Conservation (phyloP, 148 eudicot genomes). For the Chenopodium suecicum region DNA sequence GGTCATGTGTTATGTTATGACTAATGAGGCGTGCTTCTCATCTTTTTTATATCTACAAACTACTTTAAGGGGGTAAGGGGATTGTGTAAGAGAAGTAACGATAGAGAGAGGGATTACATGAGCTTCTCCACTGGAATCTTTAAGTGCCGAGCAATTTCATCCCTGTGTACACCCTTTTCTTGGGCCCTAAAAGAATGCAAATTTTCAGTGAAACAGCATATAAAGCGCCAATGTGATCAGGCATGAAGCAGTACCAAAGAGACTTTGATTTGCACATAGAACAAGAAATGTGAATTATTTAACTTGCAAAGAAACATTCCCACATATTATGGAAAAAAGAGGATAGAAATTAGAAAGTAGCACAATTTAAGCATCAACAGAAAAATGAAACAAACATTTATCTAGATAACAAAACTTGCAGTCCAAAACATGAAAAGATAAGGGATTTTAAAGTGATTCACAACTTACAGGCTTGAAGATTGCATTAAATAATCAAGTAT, state of each 20-base stretch:
- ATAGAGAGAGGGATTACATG: constrained; percentile 42
- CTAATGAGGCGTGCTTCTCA: too few species aligned
- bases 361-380: background rate
- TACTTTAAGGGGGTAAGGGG: background rate
- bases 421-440: background rate
- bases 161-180: constrained; percentile 78
- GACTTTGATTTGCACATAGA: background rate
- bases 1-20: background rate
- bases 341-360: background rate
- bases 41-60: background rate
- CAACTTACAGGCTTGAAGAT: constrained; percentile 66
- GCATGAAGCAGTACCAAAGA: background rate
- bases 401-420: background rate
- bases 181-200: constrained; percentile 43
- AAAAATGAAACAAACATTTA: background rate
- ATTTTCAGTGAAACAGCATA: background rate
- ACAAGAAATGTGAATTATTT: background rate
- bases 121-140: constrained; percentile 64
- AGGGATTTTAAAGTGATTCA: background rate
- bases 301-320: background rate
- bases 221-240: background rate
- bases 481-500: constrained; percentile 65
- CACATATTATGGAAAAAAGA: too few species aligned
- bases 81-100: background rate
- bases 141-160: constrained; percentile 65